phyloP scores from a whole-genome alignment of 169 alveolate species.

The Plasmodium knowlesi region DNA sequence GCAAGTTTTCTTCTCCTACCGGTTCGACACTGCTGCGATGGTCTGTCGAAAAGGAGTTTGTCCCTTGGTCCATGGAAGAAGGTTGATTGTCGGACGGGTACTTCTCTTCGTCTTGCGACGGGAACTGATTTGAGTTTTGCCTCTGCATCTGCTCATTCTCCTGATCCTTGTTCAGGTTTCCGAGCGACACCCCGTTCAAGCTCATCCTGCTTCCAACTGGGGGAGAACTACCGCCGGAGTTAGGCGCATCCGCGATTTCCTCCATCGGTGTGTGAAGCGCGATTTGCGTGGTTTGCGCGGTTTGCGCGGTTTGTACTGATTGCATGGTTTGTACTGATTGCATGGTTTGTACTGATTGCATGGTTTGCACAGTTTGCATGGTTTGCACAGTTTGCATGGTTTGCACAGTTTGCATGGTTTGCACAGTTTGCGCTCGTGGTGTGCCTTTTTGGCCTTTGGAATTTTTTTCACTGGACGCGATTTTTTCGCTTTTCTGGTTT shows the following conservation, averaged over 20 bases:
- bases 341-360: no score
- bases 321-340: no score
- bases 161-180: not conserved
- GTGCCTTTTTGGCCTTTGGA: not conserved
- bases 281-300: not conserved
- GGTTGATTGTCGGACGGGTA: not conserved
- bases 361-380: not conserved
- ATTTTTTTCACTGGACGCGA: not conserved
- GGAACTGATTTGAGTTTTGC: not conserved
- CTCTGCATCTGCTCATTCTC: not conserved
- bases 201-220: not conserved
- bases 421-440: not conserved
- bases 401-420: not conserved
- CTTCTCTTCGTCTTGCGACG: not conserved
- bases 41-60: not conserved
- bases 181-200: not conserved
- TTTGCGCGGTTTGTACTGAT: not conserved
- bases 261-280: not conserved
- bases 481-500: not conserved
- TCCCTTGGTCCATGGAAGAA: not conserved
- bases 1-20: not conserved
- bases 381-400: not conserved
- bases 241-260: not conserved
- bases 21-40: not conserved
- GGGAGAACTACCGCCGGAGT: not conserved